Evolutionary conservation across 352 stramenopile genomes (phyloP).

Genomic region (Globisporangium acanthophoron): DNA sequence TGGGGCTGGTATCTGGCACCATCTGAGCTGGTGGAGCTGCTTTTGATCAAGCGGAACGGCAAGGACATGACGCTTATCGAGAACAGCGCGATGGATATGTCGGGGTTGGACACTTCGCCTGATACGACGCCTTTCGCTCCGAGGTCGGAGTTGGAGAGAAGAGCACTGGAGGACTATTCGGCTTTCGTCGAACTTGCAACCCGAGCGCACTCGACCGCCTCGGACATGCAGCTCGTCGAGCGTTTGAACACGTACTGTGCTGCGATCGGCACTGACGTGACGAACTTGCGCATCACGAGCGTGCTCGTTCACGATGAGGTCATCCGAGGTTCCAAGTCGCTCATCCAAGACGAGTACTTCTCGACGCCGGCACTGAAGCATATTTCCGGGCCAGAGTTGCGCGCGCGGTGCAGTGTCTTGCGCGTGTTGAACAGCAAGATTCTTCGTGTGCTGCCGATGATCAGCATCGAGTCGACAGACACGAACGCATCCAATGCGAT

Average conservation of each 20-base stretch:
- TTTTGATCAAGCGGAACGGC: conserved; percentile 71
- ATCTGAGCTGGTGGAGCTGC: conserved; percentile 84
- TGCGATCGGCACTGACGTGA: conserved; percentile 72
- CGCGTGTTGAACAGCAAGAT: conserved; percentile 92
- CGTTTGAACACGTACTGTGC: conserved; percentile 79
- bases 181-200: conserved; percentile 68
- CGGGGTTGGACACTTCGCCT: conserved; percentile 26
- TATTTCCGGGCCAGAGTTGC: conserved; percentile 64
- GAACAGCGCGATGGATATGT: conserved; percentile 67
- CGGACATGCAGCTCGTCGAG: conserved; percentile 85
- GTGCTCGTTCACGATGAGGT: conserved; percentile 41
- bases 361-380: conserved; percentile 57
- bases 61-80: conserved; percentile 87
- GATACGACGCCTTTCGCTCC: conserved; percentile 38
- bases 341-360: conserved; percentile 71
- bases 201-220: conserved; percentile 40
- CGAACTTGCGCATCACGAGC: conserved; percentile 67
- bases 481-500: conserved; percentile 32
- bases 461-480: conserved; percentile 69
- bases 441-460: conserved; percentile 70
- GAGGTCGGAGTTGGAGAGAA: conserved; percentile 39
- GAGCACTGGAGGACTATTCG: conserved; percentile 39
- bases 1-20: conserved; percentile 96
- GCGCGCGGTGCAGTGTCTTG: conserved; percentile 89
- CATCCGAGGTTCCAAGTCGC: conserved; percentile 12